Conservation (phyloP, 129 eudicot genomes). For the Arctium lappa region DNA sequence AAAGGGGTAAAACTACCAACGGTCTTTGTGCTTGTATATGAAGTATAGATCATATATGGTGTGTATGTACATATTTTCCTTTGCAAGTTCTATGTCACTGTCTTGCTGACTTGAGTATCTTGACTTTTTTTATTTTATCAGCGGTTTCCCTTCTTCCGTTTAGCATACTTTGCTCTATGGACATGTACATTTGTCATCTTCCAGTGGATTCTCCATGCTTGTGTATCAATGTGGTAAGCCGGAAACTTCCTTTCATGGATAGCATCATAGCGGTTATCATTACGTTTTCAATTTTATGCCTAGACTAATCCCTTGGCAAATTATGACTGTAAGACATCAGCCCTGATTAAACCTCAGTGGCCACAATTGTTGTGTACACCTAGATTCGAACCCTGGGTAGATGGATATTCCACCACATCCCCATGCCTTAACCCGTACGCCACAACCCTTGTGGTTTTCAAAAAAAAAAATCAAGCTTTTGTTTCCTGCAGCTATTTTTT, state of each 20-base stretch:
- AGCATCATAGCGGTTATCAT: background rate
- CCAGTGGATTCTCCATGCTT: conserved; percentile 95
- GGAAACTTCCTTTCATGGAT: background rate
- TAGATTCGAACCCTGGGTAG: too few species aligned
- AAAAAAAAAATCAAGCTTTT: background rate
- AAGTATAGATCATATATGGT: background rate
- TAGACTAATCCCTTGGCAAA: too few species aligned
- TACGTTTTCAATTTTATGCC: background rate
- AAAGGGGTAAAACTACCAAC: background rate
- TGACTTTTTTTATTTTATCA: conserved; percentile 28
- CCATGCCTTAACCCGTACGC: too few species aligned
- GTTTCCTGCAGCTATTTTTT: background rate
- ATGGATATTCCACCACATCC: too few species aligned
- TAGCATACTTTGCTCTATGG: conserved; percentile 79
- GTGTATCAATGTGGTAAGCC: conserved; percentile 56
- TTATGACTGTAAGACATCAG: too few species aligned
- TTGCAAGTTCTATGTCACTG: background rate
- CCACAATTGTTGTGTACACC: too few species aligned
- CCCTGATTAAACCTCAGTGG: too few species aligned
- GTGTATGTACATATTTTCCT: background rate
- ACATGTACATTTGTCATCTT: conserved; percentile 67
- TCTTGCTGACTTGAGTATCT: conserved; percentile 8
- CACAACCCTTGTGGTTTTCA: too few species aligned
- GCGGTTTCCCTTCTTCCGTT: conserved; percentile 91
- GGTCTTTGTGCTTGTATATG: background rate